Evolutionary conservation across 2,329 filamentous ascomycete species (phyloP), one percentile per base, ranked within the genome.

Genomic region (Xenoacremonium recifei): DNA sequence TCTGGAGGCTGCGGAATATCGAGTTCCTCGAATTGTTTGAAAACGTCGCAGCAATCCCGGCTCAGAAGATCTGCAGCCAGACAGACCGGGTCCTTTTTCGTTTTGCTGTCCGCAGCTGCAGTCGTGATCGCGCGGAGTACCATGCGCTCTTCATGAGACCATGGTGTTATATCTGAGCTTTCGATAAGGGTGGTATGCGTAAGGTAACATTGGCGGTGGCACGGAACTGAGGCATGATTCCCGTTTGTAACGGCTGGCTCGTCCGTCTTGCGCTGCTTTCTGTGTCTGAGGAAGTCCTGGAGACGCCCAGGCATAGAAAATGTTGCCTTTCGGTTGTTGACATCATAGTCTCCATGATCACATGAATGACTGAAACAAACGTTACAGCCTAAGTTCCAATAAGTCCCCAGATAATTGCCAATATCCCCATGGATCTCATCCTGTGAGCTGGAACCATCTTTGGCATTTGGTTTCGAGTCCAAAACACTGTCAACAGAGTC

Each of bases 361-460:
- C 79, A 82, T 11, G 77, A 79, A 56, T 81, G 74, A 37, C 76
- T 76, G 53, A 72, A 77, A 60, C 79, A 82, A 38, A 80, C 73
- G n/a, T 79, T 61, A 50, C 79, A 82, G 11, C 75, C 75, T 13
- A 82, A 66, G 9, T 77, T 68, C 21, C 71, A 71, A 53, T 80
- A 79, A 2, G 75, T 80, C 36, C 75, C 73, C 18, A 82, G 55
- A 25, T 67, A 67, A 50, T 78, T 74, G 11, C 72, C 67, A 40
- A 68, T 47, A 6, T 68, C 65, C 21, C 68, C 61, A 21, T 69
- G 62, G 19, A 61, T 61, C 12, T 65, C 58, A 21, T 63, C 60
- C 32, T 59, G 66, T 35, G 58, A 58, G 30, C 47, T 53, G 4
- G 59, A 49, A 11, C 52, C 53, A 13, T 76, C 73, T 52, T 76